Evolutionary conservation across 169 alveolate species (phyloP).

Genomic region (Condylostoma magnum): DNA sequence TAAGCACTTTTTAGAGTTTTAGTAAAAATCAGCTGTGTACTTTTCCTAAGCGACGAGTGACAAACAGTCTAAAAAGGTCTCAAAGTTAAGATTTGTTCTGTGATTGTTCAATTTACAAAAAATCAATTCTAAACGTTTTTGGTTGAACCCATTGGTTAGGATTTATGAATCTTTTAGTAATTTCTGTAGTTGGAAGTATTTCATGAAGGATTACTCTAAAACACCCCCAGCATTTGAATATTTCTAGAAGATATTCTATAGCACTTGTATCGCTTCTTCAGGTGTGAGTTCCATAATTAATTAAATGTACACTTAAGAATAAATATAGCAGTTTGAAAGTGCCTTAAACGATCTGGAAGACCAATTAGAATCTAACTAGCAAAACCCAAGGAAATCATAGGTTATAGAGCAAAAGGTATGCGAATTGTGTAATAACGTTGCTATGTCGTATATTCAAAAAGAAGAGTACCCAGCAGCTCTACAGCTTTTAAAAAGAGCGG

Average conservation of each 20-base stretch:
- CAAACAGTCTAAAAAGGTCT: constrained; percentile 39
- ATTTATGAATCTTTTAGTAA: constrained; percentile 52
- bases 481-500: constrained; percentile 62
- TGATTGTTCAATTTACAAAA: constrained; percentile 44
- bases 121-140: constrained; percentile 45
- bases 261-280: too few species aligned
- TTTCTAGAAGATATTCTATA: not conserved
- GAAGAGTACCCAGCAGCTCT: constrained; percentile 56
- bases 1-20: constrained; percentile 40
- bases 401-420: too few species aligned
- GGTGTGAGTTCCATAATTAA: too few species aligned
- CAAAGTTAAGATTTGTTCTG: constrained; percentile 51
- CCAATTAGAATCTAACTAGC: too few species aligned
- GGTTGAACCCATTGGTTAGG: constrained; percentile 6
- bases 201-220: constrained; percentile 3
- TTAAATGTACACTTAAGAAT: too few species aligned
- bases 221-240: not conserved
- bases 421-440: constrained; percentile 62
- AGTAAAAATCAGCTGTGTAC: constrained; percentile 14
- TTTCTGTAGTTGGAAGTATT: constrained; percentile 39
- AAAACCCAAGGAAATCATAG: too few species aligned
- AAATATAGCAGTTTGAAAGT: too few species aligned
- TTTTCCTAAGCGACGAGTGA: constrained; percentile 37
- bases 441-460: constrained; percentile 55
- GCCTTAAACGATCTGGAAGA: too few species aligned